These are phyloP conservation scores for Pseudohalonectria lignicola DNA, from an alignment of 2,329 filamentous ascomycete genomes.

Conservation along the genomic window DNA sequence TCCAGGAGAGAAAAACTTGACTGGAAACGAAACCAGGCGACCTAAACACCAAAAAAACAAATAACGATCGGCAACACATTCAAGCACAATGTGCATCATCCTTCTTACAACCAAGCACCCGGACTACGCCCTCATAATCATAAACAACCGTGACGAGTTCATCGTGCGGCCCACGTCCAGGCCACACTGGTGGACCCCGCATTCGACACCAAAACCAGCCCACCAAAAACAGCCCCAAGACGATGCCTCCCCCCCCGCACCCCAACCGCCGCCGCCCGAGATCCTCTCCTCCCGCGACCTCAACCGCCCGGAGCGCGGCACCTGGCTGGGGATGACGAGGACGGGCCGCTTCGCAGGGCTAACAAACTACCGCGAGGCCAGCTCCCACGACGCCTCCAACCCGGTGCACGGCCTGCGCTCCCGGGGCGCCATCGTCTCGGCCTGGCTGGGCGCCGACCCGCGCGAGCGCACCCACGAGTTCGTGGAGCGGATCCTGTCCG, in stretches of 20 bases:
- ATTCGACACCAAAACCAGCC: conserved; percentile 13
- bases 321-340: conserved; percentile 54
- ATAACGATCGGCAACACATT: too few species aligned
- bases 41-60: too few species aligned
- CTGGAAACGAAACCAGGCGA: too few species aligned
- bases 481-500: conserved; percentile 39
- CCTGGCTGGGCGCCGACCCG: conserved; percentile 42
- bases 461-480: conserved; percentile 37
- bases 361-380: conserved; percentile 54
- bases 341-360: conserved; percentile 50
- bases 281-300: conserved; percentile 52
- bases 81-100: conserved; percentile 59
- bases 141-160: conserved; percentile 72
- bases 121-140: conserved; percentile 60
- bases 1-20: too few species aligned
- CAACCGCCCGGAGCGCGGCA: conserved; percentile 49
- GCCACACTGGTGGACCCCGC: conserved; percentile 49
- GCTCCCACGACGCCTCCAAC: conserved; percentile 34
- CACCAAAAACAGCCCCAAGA: conserved; percentile 25
- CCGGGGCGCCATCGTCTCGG: conserved; percentile 52
- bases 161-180: conserved; percentile 52
- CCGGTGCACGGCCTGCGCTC: conserved; percentile 44
- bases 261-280: conserved; percentile 11
- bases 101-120: conserved; percentile 67
- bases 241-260: conserved; percentile 14